phyloP scores from a whole-genome alignment of 1,284 basidiomycete genomes.

The Gymnopus androsaceus region DNA sequence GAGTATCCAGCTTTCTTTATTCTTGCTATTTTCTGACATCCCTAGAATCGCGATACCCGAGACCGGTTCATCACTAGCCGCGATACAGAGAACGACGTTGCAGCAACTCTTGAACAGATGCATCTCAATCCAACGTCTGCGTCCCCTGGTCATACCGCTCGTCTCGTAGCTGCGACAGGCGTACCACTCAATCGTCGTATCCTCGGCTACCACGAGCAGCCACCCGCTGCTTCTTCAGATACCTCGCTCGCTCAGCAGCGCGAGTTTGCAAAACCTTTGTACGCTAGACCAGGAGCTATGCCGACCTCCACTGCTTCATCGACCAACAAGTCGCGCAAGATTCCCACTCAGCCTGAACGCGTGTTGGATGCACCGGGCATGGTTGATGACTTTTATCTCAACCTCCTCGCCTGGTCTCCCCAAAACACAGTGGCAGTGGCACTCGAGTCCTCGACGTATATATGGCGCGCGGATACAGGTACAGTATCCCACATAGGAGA shows the following conservation, averaged over 20 bases:
- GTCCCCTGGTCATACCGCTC: constrained; percentile 75
- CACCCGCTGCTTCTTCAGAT: constrained; percentile 69
- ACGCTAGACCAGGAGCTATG: constrained; percentile 63
- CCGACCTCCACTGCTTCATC: constrained; percentile 61
- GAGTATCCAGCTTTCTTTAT: constrained; percentile 25
- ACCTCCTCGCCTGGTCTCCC: constrained; percentile 88
- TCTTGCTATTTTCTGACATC: constrained; percentile 13
- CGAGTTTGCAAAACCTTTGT: constrained; percentile 71
- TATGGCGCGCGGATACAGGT: constrained; percentile 94
- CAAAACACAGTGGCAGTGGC: constrained; percentile 89
- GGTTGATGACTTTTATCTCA: constrained; percentile 97
- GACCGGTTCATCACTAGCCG: constrained; percentile 77
- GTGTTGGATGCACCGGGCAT: constrained; percentile 95
- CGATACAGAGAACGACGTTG: constrained; percentile 54
- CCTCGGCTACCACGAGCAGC: constrained; percentile 76
- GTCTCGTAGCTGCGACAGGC: constrained; percentile 72
- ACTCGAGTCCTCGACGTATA: constrained; percentile 79
- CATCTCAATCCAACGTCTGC: constrained; percentile 59
- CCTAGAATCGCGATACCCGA: constrained; percentile 47
- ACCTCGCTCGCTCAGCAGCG: constrained; percentile 71
- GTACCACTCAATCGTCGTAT: constrained; percentile 74
- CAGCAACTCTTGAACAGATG: constrained; percentile 65
- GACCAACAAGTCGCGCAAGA: constrained; percentile 73
- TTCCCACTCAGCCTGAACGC: constrained; percentile 83
- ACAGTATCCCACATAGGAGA: constrained; percentile 78